These are phyloP conservation scores for Cryptococcus amylolentus DNA, from an alignment of 1,284 basidiomycete genomes.

Conservation along the genomic window DNA sequence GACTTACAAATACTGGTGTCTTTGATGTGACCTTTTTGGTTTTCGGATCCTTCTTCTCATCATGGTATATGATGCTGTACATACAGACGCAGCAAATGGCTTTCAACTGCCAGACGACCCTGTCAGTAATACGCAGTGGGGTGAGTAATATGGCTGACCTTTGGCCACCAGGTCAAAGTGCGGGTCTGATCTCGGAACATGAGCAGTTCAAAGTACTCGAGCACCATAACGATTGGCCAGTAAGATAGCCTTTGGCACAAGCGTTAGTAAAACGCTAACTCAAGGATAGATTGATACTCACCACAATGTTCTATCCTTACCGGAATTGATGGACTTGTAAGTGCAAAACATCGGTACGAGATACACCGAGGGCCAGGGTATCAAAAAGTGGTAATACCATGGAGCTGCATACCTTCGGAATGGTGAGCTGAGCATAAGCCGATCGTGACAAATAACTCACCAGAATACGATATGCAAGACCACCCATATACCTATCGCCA, in stretches of 20 bases:
- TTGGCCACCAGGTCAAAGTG: conserved; percentile 30
- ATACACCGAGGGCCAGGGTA: conserved; percentile 25
- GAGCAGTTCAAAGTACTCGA: conserved; percentile 32
- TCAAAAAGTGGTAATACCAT: conserved; percentile 30
- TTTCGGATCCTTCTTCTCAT: conserved; percentile 7
- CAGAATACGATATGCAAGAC: conserved; percentile 24
- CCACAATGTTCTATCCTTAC: conserved; percentile 23
- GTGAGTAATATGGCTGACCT: conserved; percentile 13
- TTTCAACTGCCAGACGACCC: conserved; percentile 22
- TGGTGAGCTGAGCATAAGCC: not conserved
- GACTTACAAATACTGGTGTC: conserved; percentile 15
- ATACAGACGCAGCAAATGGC: conserved; percentile 19
- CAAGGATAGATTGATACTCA: conserved; percentile 5
- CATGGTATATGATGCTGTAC: conserved; percentile 18
- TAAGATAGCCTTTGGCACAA: conserved; percentile 24
- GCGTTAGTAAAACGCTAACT: not conserved
- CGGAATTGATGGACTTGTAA: conserved; percentile 13
- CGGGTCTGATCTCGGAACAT: conserved; percentile 24
- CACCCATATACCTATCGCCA: conserved; percentile 18
- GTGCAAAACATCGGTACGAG: conserved; percentile 23
- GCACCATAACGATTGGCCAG: conserved; percentile 22
- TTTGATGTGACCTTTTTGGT: conserved; percentile 8
- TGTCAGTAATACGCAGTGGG: not conserved
- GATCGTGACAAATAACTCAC: conserved; percentile 11
- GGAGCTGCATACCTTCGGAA: conserved; percentile 21